Percentiles rank a stretch among this genome's conserved stretches.
Conservation (phyloP, 495 filamentous ascomycete species). For the Beverwykella pulmonaria region DNA sequence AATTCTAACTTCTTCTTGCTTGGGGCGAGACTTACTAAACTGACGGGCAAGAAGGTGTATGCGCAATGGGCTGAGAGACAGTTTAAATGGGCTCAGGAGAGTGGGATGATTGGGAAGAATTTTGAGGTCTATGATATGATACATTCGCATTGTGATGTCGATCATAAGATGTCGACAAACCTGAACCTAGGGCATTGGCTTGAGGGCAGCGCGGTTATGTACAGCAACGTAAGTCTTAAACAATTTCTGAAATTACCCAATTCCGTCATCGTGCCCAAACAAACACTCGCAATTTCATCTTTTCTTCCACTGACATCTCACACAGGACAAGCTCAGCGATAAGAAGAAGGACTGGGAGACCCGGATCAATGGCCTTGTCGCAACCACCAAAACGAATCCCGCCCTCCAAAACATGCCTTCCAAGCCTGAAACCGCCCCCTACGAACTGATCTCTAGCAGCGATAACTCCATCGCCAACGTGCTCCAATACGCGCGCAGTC, state of each 20-base stretch:
- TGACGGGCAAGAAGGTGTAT: conserved; percentile 78
- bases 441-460: background rate
- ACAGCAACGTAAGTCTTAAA: conserved; percentile 6
- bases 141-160: background rate
- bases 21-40: conserved; percentile 70
- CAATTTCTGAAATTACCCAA: background rate
- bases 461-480: background rate
- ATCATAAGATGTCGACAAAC: background rate
- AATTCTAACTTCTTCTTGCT: conserved; percentile 77
- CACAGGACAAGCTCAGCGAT: background rate
- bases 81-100: conserved; percentile 67
- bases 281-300: background rate
- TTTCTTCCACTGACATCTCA: background rate
- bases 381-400: background rate
- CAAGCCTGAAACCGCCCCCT: background rate
- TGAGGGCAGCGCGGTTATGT: conserved; percentile 6
- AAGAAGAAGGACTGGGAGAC: background rate
- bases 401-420: background rate
- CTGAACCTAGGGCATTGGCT: background rate
- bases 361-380: background rate
- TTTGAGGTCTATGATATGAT: background rate
- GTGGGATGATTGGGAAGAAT: conserved; percentile 52
- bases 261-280: background rate
- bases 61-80: conserved; percentile 69
- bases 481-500: background rate